Percentiles rank a stretch among this genome's conserved stretches.
These are phyloP conservation scores for Chlamydomonas sphaeroides DNA, from an alignment of 139 green algal species.

Conservation along the genomic window DNA sequence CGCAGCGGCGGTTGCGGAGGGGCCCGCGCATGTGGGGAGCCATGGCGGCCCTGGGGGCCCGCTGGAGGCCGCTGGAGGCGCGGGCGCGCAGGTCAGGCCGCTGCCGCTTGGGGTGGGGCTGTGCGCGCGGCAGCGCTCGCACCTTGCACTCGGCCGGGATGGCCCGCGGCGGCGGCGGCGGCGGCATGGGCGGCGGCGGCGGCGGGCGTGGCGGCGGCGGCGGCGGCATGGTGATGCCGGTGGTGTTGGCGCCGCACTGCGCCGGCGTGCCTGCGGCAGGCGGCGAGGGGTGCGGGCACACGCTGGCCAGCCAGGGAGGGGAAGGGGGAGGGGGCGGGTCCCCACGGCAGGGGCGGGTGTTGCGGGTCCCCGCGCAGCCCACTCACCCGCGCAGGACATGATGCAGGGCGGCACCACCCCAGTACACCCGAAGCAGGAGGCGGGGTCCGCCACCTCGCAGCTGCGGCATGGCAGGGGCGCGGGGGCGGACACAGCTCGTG, in stretches of 20 bases:
- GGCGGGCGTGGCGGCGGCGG: constrained; percentile 27
- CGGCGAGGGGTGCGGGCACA: neutral
- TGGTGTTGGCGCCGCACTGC: neutral
- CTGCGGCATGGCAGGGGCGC: neutral
- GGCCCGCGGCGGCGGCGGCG: constrained; percentile 1
- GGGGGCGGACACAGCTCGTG: too few species aligned
- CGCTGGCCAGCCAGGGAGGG: neutral
- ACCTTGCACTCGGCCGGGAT: constrained; percentile 1
- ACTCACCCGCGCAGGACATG: neutral
- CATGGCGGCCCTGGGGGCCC: too few species aligned
- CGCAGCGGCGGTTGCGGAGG: too few species aligned
- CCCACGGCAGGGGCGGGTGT: neutral
- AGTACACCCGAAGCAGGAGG: neutral
- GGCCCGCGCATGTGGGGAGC: too few species aligned
- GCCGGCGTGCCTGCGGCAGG: neutral
- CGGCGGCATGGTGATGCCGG: neutral
- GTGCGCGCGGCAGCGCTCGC: too few species aligned
- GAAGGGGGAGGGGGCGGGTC: too few species aligned
- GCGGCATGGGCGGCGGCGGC: constrained; percentile 10
- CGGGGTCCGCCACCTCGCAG: constrained; percentile 27
- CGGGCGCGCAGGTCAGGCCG: too few species aligned
- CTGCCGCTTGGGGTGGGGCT: too few species aligned
- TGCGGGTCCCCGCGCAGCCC: neutral
- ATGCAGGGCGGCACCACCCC: neutral
- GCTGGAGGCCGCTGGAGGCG: too few species aligned